Evolutionary conservation across 78 protist genomes (phyloP).

Genomic region (Diacronema lutheri): DNA sequence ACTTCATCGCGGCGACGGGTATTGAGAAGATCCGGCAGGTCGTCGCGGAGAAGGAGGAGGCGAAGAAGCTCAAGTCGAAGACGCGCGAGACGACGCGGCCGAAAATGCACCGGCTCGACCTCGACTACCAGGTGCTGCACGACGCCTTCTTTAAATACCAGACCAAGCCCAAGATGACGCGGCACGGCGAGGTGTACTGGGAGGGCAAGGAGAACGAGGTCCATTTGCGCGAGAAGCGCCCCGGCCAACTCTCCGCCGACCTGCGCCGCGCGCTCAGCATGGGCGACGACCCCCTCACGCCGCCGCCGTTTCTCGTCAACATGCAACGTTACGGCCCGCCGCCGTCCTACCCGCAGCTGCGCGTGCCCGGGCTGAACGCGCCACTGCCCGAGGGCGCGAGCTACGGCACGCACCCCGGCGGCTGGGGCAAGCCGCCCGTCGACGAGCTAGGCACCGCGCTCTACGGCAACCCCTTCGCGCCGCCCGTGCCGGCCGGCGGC

Average conservation of each 20-base stretch:
- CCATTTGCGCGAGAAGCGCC: conserved; percentile 17
- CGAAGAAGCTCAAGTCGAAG: conserved; percentile 50
- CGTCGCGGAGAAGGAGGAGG: conserved; percentile 55
- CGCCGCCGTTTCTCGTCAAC: conserved; percentile 97
- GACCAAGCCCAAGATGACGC: conserved; percentile 74
- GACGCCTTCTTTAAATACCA: conserved; percentile 95
- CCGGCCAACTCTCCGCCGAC: conserved; percentile 39
- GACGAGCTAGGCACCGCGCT: conserved; percentile 75
- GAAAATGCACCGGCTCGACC: conserved; percentile 82
- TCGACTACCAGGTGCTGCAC: conserved; percentile 89
- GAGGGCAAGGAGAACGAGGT: conserved; percentile 58
- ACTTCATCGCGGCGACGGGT: conserved; percentile 96
- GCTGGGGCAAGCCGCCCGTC: conserved; percentile 96
- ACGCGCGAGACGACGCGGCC: conserved; percentile 43
- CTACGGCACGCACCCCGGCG: conserved; percentile 80
- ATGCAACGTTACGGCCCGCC: conserved; percentile 95
- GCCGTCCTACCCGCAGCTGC: conserved; percentile 93
- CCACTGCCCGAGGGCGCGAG: conserved; percentile 94
- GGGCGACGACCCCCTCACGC: conserved; percentile 42
- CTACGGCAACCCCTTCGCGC: conserved; percentile 79
- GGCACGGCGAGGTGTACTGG: conserved; percentile 68
- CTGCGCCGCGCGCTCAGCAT: conserved; percentile 44
- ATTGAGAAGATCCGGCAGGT: conserved; percentile 84
- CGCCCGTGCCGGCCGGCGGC: background rate
- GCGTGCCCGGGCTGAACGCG: conserved; percentile 95